Conservation (phyloP, 768 basidiomycete genomes). For the Boletus huronensis region DNA sequence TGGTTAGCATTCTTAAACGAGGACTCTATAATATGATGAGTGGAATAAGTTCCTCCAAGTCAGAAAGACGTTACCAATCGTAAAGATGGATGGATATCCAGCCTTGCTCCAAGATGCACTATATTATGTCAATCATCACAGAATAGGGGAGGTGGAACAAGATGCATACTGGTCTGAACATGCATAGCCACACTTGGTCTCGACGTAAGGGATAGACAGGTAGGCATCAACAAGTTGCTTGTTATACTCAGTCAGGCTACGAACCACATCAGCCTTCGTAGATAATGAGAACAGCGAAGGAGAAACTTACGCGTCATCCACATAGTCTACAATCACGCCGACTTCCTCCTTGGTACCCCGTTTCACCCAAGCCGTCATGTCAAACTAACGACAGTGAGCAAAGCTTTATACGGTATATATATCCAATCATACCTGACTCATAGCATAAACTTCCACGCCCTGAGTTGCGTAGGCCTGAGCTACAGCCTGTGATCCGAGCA, state of each 20-base stretch:
- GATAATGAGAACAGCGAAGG: slow-evolving; percentile 20
- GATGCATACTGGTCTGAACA: slow-evolving; percentile 84
- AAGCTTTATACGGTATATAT: background rate
- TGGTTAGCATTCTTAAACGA: slow-evolving; percentile 71
- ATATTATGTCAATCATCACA: slow-evolving; percentile 15
- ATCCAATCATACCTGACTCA: slow-evolving; percentile 29
- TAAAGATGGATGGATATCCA: slow-evolving; percentile 82
- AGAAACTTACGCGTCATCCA: slow-evolving; percentile 53
- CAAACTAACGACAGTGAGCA: slow-evolving; percentile 56
- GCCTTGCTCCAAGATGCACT: slow-evolving; percentile 82
- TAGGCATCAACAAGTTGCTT: slow-evolving; percentile 71
- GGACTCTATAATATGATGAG: slow-evolving; percentile 44
- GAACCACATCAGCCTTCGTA: slow-evolving; percentile 7
- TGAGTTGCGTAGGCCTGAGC: slow-evolving; percentile 63
- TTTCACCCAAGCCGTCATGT: slow-evolving; percentile 96
- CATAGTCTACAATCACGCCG: slow-evolving; percentile 82
- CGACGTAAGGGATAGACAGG: slow-evolving; percentile 73
- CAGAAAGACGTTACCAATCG: slow-evolving; percentile 46
- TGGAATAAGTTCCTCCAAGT: background rate
- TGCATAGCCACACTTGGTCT: slow-evolving; percentile 91
- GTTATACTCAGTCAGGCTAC: slow-evolving; percentile 77
- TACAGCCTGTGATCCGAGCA: slow-evolving; percentile 88
- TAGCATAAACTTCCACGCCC: slow-evolving; percentile 22
- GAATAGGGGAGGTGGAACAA: slow-evolving; percentile 16
- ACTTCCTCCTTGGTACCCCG: slow-evolving; percentile 72